phyloP scores from a whole-genome alignment of 805 yeast genomes.

The Schwanniomyces polymorphus region DNA sequence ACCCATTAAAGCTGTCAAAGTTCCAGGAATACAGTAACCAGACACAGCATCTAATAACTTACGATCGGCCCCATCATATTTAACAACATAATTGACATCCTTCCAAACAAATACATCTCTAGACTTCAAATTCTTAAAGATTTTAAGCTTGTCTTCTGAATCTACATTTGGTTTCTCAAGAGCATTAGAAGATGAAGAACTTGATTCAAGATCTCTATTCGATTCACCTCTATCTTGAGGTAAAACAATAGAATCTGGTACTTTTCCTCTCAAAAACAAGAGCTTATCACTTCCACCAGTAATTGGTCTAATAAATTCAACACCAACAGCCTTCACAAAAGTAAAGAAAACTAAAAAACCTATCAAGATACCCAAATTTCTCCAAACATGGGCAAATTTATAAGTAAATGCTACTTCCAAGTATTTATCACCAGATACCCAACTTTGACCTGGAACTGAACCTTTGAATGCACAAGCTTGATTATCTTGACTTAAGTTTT shows the following conservation, averaged over 20 bases:
- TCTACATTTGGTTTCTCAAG: conserved; percentile 23
- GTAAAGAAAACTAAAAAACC: conserved; percentile 48
- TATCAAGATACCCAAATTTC: conserved; percentile 61
- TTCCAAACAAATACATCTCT: conserved; percentile 68
- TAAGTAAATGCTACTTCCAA: conserved; percentile 45
- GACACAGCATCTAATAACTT: conserved; percentile 64
- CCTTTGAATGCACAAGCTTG: conserved; percentile 25
- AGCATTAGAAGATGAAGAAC: conserved; percentile 5
- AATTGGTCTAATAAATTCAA: background rate
- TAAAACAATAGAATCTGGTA: too few relatives aligned
- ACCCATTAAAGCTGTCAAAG: conserved; percentile 72
- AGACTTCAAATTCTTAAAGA: conserved; percentile 2
- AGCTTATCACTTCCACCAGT: background rate
- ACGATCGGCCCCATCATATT: conserved; percentile 33
- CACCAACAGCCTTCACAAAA: background rate
- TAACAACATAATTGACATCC: conserved; percentile 68
- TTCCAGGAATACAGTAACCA: conserved; percentile 85
- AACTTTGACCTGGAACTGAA: conserved; percentile 16
- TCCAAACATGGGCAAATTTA: conserved; percentile 52
- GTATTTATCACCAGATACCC: conserved; percentile 25
- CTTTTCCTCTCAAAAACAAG: background rate
- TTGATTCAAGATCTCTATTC: too few relatives aligned
- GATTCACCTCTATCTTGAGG: too few relatives aligned
- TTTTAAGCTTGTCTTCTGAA: conserved; percentile 18
- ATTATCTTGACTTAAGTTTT: conserved; percentile 4